Evolutionary conservation across 192 early-diverging fungal species (phyloP), one percentile per base, ranked within the genome.

Genomic region (Rhizoclosmatium globosum): DNA sequence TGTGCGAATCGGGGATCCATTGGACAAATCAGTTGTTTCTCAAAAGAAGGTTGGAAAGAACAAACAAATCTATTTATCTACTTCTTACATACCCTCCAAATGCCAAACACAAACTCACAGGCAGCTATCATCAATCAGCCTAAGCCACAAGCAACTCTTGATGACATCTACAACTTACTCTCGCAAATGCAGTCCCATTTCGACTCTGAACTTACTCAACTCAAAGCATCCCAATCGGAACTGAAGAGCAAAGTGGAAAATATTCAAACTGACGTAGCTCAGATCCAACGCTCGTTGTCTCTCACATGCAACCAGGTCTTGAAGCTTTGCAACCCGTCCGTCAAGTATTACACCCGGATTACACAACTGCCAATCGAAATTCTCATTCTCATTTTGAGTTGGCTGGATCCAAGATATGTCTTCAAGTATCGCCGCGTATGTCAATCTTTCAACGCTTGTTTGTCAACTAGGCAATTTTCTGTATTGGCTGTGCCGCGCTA

Each of bases 401-500:
- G 53, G 53, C 7, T 19, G 9, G 7, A 19, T 56, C 53, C 53
- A 7, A 56, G 9, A 19, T 19, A 56, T 7, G 53, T 56, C 53
- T 56, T 56, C 53, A 56, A 56, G 53, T 56, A 56, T 56, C 53
- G 53, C 9, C 53, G 53, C n/a, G n/a, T n/a, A n/a, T n/a, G n/a
- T n/a, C n/a, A 56, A 19, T 56, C 53, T 56, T 19, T 7, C 19
- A 7, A 11, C 9, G 53, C 53, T 19, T 11, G 7, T 19, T 56
- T 56, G 53, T 11, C 53, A 11, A 56, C 53, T 11, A 56, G 19
- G 53, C 53, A 56, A 7, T 56, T 56, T 56, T 7, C 53, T 19
- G 53, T 56, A 11, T 11, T 56, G 9, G 19, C 7, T 56, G 9
- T 56, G 53, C 7, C 9, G 7, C 53, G 53, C 53, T 56, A 11